These are phyloP conservation scores for Syncephalis plumigaleata DNA, from an alignment of 371 early-diverging fungal species.

Conservation along the genomic window DNA sequence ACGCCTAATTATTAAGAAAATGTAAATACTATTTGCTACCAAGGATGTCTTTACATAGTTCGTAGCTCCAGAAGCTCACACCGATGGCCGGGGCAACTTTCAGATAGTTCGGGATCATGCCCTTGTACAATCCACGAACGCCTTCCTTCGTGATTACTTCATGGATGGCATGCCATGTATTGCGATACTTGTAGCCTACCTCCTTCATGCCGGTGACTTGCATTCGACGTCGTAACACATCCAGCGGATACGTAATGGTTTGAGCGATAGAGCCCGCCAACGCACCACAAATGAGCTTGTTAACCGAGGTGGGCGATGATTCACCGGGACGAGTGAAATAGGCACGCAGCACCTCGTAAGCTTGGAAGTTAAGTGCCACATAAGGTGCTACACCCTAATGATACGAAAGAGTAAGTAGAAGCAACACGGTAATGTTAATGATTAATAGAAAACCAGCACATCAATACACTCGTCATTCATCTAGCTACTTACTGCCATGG, in stretches of 20 bases:
- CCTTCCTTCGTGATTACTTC: conserved; percentile 53
- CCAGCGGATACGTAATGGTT: conserved; percentile 81
- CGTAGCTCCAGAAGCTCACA: conserved; percentile 72
- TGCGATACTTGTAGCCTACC: conserved; percentile 49
- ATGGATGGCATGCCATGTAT: conserved; percentile 51
- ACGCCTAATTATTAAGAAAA: no score
- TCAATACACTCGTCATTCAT: background rate
- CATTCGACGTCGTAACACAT: conserved; percentile 68
- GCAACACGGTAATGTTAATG: background rate
- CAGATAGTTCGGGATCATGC: conserved; percentile 45
- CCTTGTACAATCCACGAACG: conserved; percentile 60
- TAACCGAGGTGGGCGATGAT: conserved; percentile 32
- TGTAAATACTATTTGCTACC: background rate
- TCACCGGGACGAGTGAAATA: conserved; percentile 46
- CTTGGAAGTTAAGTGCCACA: conserved; percentile 71
- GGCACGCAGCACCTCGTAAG: conserved; percentile 59
- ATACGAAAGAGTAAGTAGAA: background rate
- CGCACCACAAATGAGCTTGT: conserved; percentile 71
- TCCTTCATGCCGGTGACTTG: conserved; percentile 70
- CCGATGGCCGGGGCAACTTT: conserved; percentile 70
- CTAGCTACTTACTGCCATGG: conserved; percentile 39
- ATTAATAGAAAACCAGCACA: background rate
- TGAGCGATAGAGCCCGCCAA: conserved; percentile 80
- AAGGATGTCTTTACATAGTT: conserved; percentile 32
- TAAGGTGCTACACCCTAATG: conserved; percentile 67